Evolutionary conservation across 345 rosid genomes (phyloP).

Genomic region (Trapa bicornis): DNA sequence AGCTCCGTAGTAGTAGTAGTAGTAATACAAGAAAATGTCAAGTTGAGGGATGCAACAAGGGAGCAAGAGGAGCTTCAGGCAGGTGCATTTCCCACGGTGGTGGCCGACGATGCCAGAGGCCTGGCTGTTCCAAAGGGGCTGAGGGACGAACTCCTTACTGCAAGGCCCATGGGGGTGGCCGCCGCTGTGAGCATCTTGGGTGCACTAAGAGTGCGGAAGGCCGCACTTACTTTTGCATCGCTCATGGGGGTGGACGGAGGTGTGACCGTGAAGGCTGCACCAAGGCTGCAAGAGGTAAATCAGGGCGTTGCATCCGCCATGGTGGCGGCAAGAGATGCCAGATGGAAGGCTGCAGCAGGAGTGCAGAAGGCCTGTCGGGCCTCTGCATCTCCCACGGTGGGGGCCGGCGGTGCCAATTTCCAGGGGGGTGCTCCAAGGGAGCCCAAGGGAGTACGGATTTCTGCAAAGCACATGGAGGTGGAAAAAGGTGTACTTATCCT

Average conservation of each 20-base stretch:
- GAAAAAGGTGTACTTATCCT: conserved; percentile 66
- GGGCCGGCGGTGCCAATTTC: conserved; percentile 76
- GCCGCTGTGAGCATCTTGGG: conserved; percentile 86
- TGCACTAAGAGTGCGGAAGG: conserved; percentile 99
- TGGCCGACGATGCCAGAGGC: conserved; percentile 88
- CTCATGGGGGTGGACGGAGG: conserved; percentile 98
- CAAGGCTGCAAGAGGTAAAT: conserved; percentile 94
- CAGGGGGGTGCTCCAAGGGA: conserved; percentile 67
- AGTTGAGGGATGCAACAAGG: conserved; percentile 90
- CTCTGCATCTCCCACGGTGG: conserved; percentile 98
- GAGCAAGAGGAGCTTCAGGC: conserved; percentile 99
- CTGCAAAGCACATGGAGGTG: conserved; percentile 99
- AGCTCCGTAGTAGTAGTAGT: conserved; percentile 47
- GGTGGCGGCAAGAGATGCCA: conserved; percentile 99
- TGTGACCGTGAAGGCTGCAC: conserved; percentile 72
- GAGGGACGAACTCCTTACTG: conserved; percentile 99
- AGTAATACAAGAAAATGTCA: conserved; percentile 61
- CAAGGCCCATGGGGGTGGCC: conserved; percentile 98
- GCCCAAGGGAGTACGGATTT: conserved; percentile 98
- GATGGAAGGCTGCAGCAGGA: conserved; percentile 68
- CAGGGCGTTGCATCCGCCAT: conserved; percentile 85
- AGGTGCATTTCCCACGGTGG: conserved; percentile 99
- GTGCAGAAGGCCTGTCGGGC: conserved; percentile 97
- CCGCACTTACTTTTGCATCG: conserved; percentile 84
- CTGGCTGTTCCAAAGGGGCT: conserved; percentile 91